Base-by-base conservation (phyloP, 106 monocot genomes). In the Dioscorea zingiberensis region DNA sequence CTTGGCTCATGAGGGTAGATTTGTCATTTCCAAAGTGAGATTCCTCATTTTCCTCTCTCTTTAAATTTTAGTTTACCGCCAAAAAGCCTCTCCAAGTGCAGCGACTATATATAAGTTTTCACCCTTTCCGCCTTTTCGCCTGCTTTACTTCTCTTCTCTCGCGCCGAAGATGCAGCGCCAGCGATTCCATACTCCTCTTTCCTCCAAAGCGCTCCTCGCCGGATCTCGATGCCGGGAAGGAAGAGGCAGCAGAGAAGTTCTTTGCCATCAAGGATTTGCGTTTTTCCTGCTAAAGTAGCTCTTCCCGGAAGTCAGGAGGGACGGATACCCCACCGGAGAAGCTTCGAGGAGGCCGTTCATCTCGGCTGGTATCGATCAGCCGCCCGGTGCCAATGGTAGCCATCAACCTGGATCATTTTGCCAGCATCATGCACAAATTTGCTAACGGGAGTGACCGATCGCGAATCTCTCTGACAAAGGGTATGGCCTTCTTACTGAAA, bases 121-220 rank as follows among this genome's bases (percentile, higher is more conserved):
- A 21, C 54, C 54, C 24, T n/a, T 0, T 17, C 12, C 26, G 2
- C 4, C 55, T n/a, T 24, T 19, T 55, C 65, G 18, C 49, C n/a
- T n/a, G n/a, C n/a, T n/a, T n/a, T n/a, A n/a, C 12, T 67, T 48
- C 32, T 48, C n/a, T 45, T 18, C 48, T 58, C 24, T 57, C 59
- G 13, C 27, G 48, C 15, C 18, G 60, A 9, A 29, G 56, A 81
- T 84, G 90, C 69, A 77, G 74, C 81, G 84, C 29, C 94, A 94
- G 68, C 69, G 70, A 45, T n/a, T 90, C 94, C 45, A 90, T 94
- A 38, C 84, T 87, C n/a, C 48, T 78, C 82, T 59, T 94, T 94
- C 80, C 66, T 90, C 69, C 64, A 24, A 90, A 78, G 54, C 80
- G n/a, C n/a, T n/a, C 84, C 32, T 73, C 82, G 47, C 21, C 76